These are phyloP conservation scores for Aspergillus intermedius DNA, from an alignment of 2,329 filamentous ascomycete species.

Conservation along the genomic window DNA sequence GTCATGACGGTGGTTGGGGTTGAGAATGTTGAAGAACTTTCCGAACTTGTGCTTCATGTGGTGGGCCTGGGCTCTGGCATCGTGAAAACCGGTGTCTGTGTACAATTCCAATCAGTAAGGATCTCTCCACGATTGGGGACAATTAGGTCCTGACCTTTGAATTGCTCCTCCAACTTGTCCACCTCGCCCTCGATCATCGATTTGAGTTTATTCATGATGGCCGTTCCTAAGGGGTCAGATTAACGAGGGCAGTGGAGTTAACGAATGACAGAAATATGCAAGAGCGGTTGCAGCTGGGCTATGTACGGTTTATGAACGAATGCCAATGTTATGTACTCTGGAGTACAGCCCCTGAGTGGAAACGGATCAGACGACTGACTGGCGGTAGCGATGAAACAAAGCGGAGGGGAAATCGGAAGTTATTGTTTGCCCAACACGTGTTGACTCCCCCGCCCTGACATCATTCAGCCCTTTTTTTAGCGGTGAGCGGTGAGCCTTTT, in stretches of 20 bases:
- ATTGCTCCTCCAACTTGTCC: slow-evolving; percentile 16
- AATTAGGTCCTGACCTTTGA: slow-evolving; percentile 18
- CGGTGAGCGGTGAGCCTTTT: neutral
- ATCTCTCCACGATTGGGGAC: neutral
- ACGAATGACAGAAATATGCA: neutral
- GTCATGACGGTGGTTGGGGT: slow-evolving; percentile 84
- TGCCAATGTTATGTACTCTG: neutral
- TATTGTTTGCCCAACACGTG: neutral
- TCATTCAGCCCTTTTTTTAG: neutral
- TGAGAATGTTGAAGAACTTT: slow-evolving; percentile 64
- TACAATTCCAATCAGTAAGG: neutral
- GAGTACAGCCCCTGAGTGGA: neutral
- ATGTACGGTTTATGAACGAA: too few species aligned
- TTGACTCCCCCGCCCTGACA: neutral
- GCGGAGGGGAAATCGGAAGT: neutral
- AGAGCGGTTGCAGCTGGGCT: too few species aligned
- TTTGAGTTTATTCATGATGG: slow-evolving; percentile 21
- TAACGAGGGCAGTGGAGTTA: neutral
- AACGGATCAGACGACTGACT: neutral
- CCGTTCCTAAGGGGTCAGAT: neutral
- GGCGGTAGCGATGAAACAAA: neutral
- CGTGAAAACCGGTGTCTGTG: slow-evolving; percentile 31
- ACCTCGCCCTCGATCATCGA: slow-evolving; percentile 16
- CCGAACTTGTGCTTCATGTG: slow-evolving; percentile 58
- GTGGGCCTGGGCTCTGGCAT: slow-evolving; percentile 46